phyloP scores from a whole-genome alignment of 1,139 yeast genomes.

The Yamadazyma songkhlaensis region DNA sequence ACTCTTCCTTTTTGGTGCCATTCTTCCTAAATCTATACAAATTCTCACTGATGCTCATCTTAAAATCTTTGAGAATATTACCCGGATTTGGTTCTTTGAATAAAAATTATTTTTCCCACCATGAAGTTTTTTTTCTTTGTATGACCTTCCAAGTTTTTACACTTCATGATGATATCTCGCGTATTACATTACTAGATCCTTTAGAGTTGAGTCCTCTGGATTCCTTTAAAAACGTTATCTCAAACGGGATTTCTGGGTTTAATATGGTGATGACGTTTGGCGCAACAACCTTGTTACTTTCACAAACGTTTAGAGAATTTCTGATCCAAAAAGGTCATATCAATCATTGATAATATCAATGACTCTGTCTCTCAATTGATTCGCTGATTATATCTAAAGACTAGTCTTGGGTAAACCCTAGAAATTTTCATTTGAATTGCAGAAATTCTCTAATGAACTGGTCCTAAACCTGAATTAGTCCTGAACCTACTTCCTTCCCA shows the following conservation, averaged over 20 bases:
- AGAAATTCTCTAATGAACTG: too few species aligned
- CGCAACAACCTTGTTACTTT: conserved; percentile 61
- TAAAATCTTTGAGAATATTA: conserved; percentile 1
- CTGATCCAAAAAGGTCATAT: conserved; percentile 33
- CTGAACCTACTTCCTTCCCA: too few species aligned
- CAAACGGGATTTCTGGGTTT: conserved; percentile 44
- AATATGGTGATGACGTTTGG: conserved; percentile 59
- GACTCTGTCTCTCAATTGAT: too few species aligned
- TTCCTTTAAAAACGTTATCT: conserved; percentile 38
- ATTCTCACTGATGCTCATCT: conserved; percentile 8
- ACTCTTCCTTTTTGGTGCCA: conserved; percentile 16
- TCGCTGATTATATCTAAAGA: too few species aligned
- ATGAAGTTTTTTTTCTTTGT: conserved; percentile 18
- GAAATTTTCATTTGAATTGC: too few species aligned
- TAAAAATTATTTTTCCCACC: not conserved
- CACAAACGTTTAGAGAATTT: conserved; percentile 48
- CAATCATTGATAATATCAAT: not conserved
- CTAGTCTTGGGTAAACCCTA: too few species aligned
- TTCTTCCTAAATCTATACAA: not conserved
- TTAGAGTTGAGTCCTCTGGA: conserved; percentile 38
- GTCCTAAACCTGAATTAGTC: too few species aligned
- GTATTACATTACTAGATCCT: conserved; percentile 51
- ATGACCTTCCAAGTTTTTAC: conserved; percentile 59
- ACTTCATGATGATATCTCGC: conserved; percentile 63
- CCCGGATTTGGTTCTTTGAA: conserved; percentile 5